A percentile compares a stretch with the other conserved stretches of the same genome.
These are phyloP conservation scores for Lactarius akahatsu DNA, from an alignment of 768 basidiomycete species.

Conservation along the genomic window DNA sequence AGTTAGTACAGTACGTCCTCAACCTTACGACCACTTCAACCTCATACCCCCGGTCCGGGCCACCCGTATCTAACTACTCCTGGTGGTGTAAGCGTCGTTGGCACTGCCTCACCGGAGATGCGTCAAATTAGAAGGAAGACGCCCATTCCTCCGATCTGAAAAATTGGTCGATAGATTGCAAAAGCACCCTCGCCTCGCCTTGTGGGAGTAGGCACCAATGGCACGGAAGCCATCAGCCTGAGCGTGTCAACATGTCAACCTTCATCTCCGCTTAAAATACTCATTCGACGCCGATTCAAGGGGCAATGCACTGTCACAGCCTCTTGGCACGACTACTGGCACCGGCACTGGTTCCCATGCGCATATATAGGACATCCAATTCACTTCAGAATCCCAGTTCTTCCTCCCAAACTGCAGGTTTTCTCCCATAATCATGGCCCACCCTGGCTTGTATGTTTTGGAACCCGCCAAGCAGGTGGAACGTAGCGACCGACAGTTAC, in stretches of 20 bases:
- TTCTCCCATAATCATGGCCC: background rate
- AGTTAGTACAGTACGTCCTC: too few relatives aligned
- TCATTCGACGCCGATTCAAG: too few relatives aligned
- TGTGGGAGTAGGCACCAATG: background rate
- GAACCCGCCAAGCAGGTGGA: background rate
- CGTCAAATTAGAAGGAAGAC: background rate
- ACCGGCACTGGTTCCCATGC: background rate
- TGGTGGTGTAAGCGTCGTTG: too few relatives aligned
- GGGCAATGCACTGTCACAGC: background rate
- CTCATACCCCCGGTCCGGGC: background rate
- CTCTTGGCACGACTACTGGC: background rate
- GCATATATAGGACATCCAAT: background rate
- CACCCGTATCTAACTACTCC: background rate
- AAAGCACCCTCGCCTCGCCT: background rate
- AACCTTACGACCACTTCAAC: too few relatives aligned
- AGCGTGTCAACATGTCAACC: too few relatives aligned
- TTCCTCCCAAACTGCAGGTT: background rate
- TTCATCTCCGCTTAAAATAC: too few relatives aligned
- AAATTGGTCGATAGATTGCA: background rate
- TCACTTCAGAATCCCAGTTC: background rate
- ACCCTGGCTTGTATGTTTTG: background rate
- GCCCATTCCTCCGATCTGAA: background rate
- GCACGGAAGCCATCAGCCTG: too few relatives aligned
- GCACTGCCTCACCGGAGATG: background rate
- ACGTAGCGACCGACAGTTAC: background rate